Base-by-base conservation (phyloP, 805 yeast genomes). In the Middelhovenomyces tepae region DNA sequence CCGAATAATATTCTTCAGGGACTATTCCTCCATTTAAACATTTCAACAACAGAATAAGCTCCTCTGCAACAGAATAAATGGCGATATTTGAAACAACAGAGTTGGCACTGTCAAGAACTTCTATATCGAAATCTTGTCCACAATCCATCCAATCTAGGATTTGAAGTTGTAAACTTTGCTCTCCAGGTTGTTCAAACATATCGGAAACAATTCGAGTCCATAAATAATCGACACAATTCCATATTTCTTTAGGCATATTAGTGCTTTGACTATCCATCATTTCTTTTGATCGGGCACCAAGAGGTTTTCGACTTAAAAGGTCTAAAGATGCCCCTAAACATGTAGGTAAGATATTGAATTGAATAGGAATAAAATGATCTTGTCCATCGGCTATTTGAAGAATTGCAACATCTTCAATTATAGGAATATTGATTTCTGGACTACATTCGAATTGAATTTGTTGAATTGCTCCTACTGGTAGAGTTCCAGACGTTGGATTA, bases 11-110 rank as follows among this genome's bases (percentile, higher is more conserved):
- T 32, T 52, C 61, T 40, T 43, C 27, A 3, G 65, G 56, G 7
- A 66, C 53, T n/a, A 66, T 54, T 4, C 69, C 65, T 13, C 64
- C 69, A 24, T 60, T 58, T 4, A 64, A 34, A 27, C 55, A 54
- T 16, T 52, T 45, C 37, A 66, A 38, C 9, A 65, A 32, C 2
- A 43, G 32, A 7, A 43, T 21, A 15, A 56, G 44, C 29, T 43
- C 44, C 24, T 50, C 50, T 1, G 60, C 54, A 1, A 57, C 60
- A 2, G 77, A 65, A 24, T 64, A 60, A 4, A 61, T 57, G 2
- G 67, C n/a, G n/a, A n/a, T n/a, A n/a, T n/a, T n/a, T n/a, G n/a
- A n/a, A n/a, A n/a, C n/a, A n/a, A n/a, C 42, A 3, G 39, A 32
- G 31, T 54, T 46, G 7, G 54, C 51, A 2, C 44, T 32, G 15